These are phyloP conservation scores for Colletotrichum tropicale DNA, from an alignment of 2,329 filamentous ascomycete species.

Conservation along the genomic window DNA sequence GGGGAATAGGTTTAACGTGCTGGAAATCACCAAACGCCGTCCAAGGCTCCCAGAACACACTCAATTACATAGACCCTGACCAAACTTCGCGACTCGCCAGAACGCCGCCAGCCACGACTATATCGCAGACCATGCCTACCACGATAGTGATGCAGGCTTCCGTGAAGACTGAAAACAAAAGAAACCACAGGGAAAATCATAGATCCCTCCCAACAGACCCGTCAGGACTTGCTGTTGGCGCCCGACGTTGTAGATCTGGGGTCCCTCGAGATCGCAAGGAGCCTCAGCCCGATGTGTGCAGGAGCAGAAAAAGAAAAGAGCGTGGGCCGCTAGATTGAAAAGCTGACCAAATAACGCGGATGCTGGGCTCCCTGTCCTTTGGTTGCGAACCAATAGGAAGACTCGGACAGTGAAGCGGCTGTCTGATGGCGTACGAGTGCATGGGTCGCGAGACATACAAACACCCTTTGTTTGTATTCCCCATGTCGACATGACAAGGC, in stretches of 20 bases:
- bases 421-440: not conserved
- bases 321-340: not conserved
- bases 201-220: not conserved
- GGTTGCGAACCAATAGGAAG: constrained; percentile 1
- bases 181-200: not conserved
- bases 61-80: not conserved
- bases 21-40: not conserved
- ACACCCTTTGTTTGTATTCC: not conserved
- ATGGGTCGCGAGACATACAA: constrained; percentile 11
- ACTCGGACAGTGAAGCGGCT: not conserved
- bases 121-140: not conserved
- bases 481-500: not conserved
- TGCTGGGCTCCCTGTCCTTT: not conserved
- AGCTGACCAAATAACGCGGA: constrained; percentile 2
- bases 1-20: not conserved
- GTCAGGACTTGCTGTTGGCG: not conserved
- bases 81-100: not conserved
- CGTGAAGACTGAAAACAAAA: not conserved
- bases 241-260: constrained; percentile 12
- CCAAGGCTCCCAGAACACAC: not conserved
- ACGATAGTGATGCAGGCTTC: not conserved
- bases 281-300: not conserved
- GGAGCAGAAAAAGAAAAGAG: constrained; percentile 10
- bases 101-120: constrained; percentile 1
- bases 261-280: not conserved